Base-by-base conservation (phyloP, 169 alveolate genomes). In the Eimeria tenella region DNA sequence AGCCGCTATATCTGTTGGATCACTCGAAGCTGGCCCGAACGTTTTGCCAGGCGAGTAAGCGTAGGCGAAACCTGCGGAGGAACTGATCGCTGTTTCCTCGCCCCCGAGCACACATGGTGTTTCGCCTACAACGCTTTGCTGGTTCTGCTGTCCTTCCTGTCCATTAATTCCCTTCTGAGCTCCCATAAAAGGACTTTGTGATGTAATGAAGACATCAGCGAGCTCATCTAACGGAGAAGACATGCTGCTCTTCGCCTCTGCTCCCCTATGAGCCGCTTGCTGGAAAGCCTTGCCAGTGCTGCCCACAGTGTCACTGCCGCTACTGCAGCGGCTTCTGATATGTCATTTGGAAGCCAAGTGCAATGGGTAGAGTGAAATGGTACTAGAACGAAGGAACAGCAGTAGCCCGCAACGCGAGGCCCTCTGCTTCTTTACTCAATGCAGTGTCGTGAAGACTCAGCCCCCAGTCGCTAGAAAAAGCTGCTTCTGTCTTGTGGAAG, bases 201-300 rank as follows among this genome's bases (percentile, higher is more conserved):
- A 13, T 56, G 4, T 50, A 13, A 56, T 5, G 42, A 74, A 74
- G 17, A 8, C 84, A 31, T 31, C 62, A 56, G 60, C n/a, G 52
- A 74, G 84, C 21, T 74, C 84, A 50, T 74, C 84, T 49, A 74
- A 11, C 9, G 60, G 60, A 21, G 62, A 31, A 49, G 84, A 31
- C 84, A 74, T 74, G 42, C 84, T 74, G 84, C 42, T 13, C 52
- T 52, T 50, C 21, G 63, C 42, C 42, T 10, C 84, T 53, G 63
- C 21, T 74, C 60, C 84, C 52, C 60, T 56, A 49, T 31, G 56
- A 5, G 84, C 84, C 84, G 60, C 25, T 74, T 11, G 21, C 84
- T 74, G 60, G 84, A n/a, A 23, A 23, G 79, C 79, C 79, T 9
- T 6, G 23, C 62, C 42, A 25, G 31, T 74, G 60, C 0, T 49